Evolutionary conservation across 2,329 filamentous ascomycete species (phyloP), one percentile per base, ranked within the genome.

Genomic region (Metarhizium rileyi): DNA sequence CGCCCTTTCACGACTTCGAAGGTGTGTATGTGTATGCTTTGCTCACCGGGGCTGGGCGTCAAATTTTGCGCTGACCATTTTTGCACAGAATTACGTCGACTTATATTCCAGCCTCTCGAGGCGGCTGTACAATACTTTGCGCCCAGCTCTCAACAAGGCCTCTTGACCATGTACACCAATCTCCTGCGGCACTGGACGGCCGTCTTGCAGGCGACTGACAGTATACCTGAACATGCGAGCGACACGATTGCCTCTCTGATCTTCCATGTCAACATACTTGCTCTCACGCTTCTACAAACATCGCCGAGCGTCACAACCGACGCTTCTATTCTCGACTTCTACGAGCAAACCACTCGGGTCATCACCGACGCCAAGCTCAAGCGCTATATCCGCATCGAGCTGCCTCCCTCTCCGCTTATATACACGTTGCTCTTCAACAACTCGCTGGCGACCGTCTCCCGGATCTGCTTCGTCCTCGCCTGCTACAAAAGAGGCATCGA

Each of bases 401-500:
- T 90, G 20, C 88, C 87, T 0, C 75, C 83, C 0, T 73, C 81
- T 2, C 70, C 77, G 3, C 74, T 88, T 9, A 73, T 90, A 22
- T 93, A 93, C 66, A 75, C 75, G 9, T 71, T 93, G 36, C 72
- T 83, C 54, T 90, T 93, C 63, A 77, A 74, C 51, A 68, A 74
- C 20, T 86, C 81, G 2, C 70, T 82, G 14, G 75, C 76, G 18
- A 78, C 78, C 16, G 70, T 86, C 3, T 86, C 87, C 6, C 81
- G 84, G 5, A 75, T 89, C 30, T 88, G 82, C 61, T 74, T 75
- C 45, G 74, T 90, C 25, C 73, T 94, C 26, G 81, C 84, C 2
- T 70, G 67, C 41, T 91, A 90, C 70, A 93, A 93, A 64, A 73
- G 73, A 23, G 80, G 83, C 0, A 88, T 91, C 59, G 86, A 91